phyloP scores from a whole-genome alignment of 2,329 filamentous ascomycete genomes.

The Aspergillus persii region DNA sequence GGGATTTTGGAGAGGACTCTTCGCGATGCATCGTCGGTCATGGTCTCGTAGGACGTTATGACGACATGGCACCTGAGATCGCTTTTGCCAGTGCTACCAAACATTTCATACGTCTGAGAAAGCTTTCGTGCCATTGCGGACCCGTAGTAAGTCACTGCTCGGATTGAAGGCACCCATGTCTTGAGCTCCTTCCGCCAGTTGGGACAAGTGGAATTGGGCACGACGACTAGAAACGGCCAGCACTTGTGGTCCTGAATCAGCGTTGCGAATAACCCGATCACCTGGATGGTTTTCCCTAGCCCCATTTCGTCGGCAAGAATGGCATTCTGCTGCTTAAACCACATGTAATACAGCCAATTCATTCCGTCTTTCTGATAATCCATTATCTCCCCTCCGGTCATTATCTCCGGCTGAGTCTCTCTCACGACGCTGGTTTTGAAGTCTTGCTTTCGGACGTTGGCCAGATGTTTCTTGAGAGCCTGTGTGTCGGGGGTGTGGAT shows the following conservation, averaged over 20 bases:
- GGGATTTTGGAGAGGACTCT: slow-evolving; percentile 66
- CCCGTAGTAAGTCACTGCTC: slow-evolving; percentile 92
- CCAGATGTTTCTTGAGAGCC: slow-evolving; percentile 65
- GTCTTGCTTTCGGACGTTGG: slow-evolving; percentile 61
- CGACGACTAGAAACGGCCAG: slow-evolving; percentile 90
- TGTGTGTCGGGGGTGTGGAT: slow-evolving; percentile 57
- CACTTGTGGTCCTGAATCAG: slow-evolving; percentile 69
- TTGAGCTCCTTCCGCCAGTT: slow-evolving; percentile 98
- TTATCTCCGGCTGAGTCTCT: slow-evolving; percentile 67
- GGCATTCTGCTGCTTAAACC: slow-evolving; percentile 75
- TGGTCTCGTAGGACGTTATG: slow-evolving; percentile 91
- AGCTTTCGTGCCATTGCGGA: slow-evolving; percentile 71
- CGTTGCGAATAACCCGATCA: slow-evolving; percentile 76
- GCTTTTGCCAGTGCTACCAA: slow-evolving; percentile 54
- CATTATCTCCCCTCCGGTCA: slow-evolving; percentile 83
- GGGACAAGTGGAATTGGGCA: slow-evolving; percentile 92
- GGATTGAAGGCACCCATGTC: slow-evolving; percentile 80
- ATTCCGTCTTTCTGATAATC: slow-evolving; percentile 88
- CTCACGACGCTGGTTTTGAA: slow-evolving; percentile 68
- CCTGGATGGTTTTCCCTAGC: slow-evolving; percentile 92
- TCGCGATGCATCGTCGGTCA: slow-evolving; percentile 68
- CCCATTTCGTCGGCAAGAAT: slow-evolving; percentile 98
- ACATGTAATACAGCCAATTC: slow-evolving; percentile 94
- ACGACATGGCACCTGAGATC: slow-evolving; percentile 86
- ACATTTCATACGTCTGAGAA: slow-evolving; percentile 81